phyloP scores from a whole-genome alignment of 331 rosid species.

The Rhamnella rubrinervis region DNA sequence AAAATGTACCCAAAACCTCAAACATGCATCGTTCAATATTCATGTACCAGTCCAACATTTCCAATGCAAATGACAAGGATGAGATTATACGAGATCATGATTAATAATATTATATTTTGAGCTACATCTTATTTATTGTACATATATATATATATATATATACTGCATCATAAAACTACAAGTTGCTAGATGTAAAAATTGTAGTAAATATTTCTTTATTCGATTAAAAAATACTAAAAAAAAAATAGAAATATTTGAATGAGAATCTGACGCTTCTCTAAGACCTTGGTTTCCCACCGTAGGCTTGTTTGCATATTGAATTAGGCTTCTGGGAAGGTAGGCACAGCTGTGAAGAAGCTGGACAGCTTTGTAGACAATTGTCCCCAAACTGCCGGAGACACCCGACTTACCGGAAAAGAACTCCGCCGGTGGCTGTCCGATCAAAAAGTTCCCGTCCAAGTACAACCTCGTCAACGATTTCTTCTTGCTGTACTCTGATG shows the following conservation, averaged over 20 bases:
- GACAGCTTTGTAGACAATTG: slow-evolving; percentile 78
- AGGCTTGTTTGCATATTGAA: slow-evolving; percentile 62
- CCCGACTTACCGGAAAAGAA: slow-evolving; percentile 30
- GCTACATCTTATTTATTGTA: slow-evolving; percentile 6
- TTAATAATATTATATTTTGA: neutral
- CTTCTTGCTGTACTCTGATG: slow-evolving; percentile 51
- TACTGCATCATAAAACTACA: neutral
- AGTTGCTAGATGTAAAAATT: neutral
- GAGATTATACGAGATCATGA: neutral
- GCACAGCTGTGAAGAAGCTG: slow-evolving; percentile 64
- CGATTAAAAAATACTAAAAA: neutral
- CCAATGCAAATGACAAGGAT: too few relatives aligned
- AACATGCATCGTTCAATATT: too few relatives aligned
- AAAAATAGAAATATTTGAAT: slow-evolving; percentile 17
- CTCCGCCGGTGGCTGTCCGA: slow-evolving; percentile 71
- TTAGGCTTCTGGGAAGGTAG: slow-evolving; percentile 69
- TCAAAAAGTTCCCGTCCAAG: slow-evolving; percentile 74
- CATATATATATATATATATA: neutral
- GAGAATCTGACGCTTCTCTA: slow-evolving; percentile 21
- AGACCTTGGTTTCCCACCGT: slow-evolving; percentile 51
- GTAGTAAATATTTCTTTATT: slow-evolving; percentile 9
- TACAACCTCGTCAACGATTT: slow-evolving; percentile 57
- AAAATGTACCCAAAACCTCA: too few relatives aligned
- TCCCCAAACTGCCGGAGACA: slow-evolving; percentile 79
- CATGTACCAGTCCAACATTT: too few relatives aligned